Conservation (phyloP, 176 grass and related monocot genomes). For the Eragrostis nindensis region DNA sequence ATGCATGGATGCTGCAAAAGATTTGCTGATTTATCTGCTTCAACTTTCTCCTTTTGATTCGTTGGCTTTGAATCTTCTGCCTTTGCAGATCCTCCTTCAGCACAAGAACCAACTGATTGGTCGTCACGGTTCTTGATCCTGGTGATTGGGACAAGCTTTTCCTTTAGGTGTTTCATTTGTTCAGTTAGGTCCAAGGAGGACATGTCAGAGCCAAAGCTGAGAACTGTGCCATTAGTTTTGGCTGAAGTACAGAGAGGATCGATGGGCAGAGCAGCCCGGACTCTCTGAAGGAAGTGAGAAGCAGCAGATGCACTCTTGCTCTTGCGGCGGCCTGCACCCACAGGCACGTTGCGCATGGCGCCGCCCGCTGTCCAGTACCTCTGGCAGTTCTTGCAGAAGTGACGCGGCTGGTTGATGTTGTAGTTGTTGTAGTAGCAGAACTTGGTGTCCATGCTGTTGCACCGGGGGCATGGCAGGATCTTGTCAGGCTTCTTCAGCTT, state of each 20-base stretch:
- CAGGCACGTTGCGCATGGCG: conserved; percentile 90
- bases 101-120: conserved; percentile 38
- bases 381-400: conserved; percentile 99
- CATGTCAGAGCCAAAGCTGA: conserved; percentile 64
- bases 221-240: conserved; percentile 61
- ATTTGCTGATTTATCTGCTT: conserved; percentile 24
- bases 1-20: conserved; percentile 43
- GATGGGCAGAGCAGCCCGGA: conserved; percentile 47
- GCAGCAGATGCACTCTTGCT: conserved; percentile 61
- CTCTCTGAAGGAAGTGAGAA: conserved; percentile 63
- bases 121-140: conserved; percentile 39
- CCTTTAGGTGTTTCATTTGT: conserved; percentile 47
- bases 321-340: conserved; percentile 91
- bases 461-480: conserved; percentile 82
- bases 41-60: conserved; percentile 35
- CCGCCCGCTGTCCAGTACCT: conserved; percentile 99
- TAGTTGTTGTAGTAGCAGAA: conserved; percentile 99
- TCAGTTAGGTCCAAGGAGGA: conserved; percentile 45
- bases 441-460: conserved; percentile 93
- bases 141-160: conserved; percentile 15
- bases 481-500: conserved; percentile 91
- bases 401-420: conserved; percentile 88
- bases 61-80: conserved; percentile 49
- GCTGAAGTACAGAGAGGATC: conserved; percentile 41
- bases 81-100: conserved; percentile 50